phyloP scores from a whole-genome alignment of 2,329 filamentous ascomycete genomes.

The Arthrobotrys sinensis region DNA sequence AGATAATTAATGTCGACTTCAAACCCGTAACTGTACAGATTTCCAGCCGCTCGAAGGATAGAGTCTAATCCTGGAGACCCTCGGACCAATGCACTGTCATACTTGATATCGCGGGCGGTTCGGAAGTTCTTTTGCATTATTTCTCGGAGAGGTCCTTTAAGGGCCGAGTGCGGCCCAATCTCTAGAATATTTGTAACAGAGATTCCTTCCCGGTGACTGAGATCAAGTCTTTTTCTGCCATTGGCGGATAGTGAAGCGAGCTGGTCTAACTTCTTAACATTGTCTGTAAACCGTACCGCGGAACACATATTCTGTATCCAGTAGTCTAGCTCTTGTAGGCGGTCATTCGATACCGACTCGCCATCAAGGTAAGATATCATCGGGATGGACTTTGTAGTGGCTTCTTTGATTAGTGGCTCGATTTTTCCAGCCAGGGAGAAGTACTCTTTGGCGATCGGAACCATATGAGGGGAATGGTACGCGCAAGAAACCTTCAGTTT shows the following conservation, averaged over 20 bases:
- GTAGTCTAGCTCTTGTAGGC: constrained; percentile 32
- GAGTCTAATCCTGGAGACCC: constrained; percentile 34
- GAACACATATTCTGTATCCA: constrained; percentile 47
- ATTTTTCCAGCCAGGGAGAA: constrained; percentile 44
- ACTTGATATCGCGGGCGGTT: constrained; percentile 29
- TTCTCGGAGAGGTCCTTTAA: constrained; percentile 35
- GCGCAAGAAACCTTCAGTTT: constrained; percentile 68
- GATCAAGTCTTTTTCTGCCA: constrained; percentile 27
- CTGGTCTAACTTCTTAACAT: constrained; percentile 25
- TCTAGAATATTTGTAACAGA: constrained; percentile 39
- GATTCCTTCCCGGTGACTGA: constrained; percentile 22
- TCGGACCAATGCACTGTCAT: constrained; percentile 22
- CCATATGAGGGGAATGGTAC: constrained; percentile 70
- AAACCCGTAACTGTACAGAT: too few species aligned
- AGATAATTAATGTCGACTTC: too few species aligned
- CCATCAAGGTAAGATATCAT: constrained; percentile 53
- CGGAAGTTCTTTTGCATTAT: constrained; percentile 37
- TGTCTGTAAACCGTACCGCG: constrained; percentile 32
- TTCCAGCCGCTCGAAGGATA: too few species aligned
- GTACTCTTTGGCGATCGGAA: constrained; percentile 66
- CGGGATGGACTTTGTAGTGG: constrained; percentile 20
- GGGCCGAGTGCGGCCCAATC: constrained; percentile 34
- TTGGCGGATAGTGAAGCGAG: constrained; percentile 16
- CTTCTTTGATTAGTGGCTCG: background rate
- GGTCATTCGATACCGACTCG: constrained; percentile 32